Base-by-base conservation (phyloP, 2,329 filamentous ascomycete genomes). In the Decorospora gaudefroyi region DNA sequence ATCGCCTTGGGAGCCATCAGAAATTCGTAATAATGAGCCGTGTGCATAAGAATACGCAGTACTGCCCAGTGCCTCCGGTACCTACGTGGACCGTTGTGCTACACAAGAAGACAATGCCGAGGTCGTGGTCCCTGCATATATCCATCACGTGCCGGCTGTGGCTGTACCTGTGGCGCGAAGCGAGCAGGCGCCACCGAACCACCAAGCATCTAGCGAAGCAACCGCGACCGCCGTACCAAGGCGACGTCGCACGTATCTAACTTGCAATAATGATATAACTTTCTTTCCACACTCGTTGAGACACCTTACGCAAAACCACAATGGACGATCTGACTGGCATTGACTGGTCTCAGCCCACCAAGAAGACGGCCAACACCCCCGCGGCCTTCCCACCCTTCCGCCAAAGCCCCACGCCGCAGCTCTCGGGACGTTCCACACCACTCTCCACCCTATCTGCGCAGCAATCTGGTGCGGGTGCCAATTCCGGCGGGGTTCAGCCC, bases 251-350 rank as follows among this genome's bases (percentile, higher is more conserved):
- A 35, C 15, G 21, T 19, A 22, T 16, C 30, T 31, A 44, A 30
- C 40, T 22, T 22, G 32, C 45, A 44, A 49, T 39, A n/a, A 65
- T 64, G 62, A 55, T 47, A 61, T 62, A 49, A 61, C 40, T 42
- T 37, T 27, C 16, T 19, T 21, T 29, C 26, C 47, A 32, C 40
- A 35, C 29, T 37, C 26, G 25, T 35, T 51, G 38, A 39, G 12
- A 45, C 40, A 7, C 28, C 26, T 33, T 12, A 29, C 19, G 28
- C 32, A 37, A 26, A 27, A 50, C 6, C 30, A 58, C 42, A 27
- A 78, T 78, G 76, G 74, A 78, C 56, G 76, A 78, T 51, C 63
- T 78, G 12, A 60, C 74, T 36, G 70, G 74, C 53, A 71, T 77
- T 41, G 74, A 78, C 65, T 78, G 76, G 76, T 69, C 63, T 21